phyloP scores from a whole-genome alignment of 306 rosid genomes.

The Acacia confusa region DNA sequence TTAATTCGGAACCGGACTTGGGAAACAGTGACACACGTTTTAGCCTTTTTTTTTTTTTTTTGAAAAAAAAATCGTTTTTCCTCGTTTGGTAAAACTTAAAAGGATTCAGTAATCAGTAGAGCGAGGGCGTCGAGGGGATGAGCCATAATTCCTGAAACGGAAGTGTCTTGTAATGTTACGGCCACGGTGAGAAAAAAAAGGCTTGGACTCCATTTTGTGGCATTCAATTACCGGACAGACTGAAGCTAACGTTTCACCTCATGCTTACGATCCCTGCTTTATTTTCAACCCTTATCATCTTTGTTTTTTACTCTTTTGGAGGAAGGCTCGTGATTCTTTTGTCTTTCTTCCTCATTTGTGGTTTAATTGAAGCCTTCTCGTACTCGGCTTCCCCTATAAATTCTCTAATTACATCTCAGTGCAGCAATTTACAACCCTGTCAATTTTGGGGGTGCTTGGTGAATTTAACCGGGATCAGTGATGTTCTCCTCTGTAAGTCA shows the following conservation, averaged over 20 bases:
- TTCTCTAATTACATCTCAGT: conserved; percentile 1
- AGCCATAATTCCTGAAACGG: background rate
- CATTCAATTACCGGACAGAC: conserved; percentile 33
- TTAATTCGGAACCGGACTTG: background rate
- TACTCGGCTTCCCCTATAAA: conserved; percentile 31
- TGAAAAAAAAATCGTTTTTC: no score
- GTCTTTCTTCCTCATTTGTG: conserved; percentile 36
- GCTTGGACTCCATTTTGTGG: background rate
- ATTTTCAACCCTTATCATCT: conserved; percentile 28
- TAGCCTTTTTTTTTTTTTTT: no score
- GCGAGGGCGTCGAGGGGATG: background rate
- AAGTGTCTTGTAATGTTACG: background rate
- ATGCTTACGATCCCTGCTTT: conserved; percentile 25
- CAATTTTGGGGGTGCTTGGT: conserved; percentile 12
- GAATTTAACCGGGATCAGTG: conserved; percentile 12
- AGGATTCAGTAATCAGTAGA: background rate
- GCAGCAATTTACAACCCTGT: conserved; percentile 14
- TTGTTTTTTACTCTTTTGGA: conserved; percentile 35
- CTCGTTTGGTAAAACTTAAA: background rate
- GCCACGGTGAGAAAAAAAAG: background rate
- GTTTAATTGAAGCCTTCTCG: conserved; percentile 32
- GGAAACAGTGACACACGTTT: background rate
- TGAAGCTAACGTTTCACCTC: conserved; percentile 54
- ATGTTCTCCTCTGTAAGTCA: background rate
- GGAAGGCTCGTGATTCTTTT: conserved; percentile 25